phyloP scores from a whole-genome alignment of 495 filamentous ascomycete species.

The Hypoxylon rickii region DNA sequence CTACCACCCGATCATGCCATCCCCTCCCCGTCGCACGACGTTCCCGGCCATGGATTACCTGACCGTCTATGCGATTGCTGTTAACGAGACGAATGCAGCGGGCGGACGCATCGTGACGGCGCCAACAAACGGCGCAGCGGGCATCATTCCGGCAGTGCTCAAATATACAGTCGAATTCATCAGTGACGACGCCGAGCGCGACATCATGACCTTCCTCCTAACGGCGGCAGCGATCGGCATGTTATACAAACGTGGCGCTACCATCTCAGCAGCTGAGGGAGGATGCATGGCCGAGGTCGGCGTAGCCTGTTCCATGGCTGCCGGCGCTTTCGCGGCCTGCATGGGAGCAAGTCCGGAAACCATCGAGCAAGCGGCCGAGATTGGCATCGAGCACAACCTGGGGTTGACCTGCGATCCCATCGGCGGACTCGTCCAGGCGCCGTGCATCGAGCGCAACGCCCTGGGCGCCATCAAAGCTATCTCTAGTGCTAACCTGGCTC shows the following conservation, averaged over 20 bases:
- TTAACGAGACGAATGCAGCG: constrained; percentile 44
- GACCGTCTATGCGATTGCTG: constrained; percentile 43
- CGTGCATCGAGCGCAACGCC: constrained; percentile 45
- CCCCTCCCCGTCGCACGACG: constrained; percentile 40
- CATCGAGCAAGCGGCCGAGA: constrained; percentile 44
- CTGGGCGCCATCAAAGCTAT: constrained; percentile 44
- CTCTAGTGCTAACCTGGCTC: constrained; percentile 43
- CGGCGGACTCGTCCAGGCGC: constrained; percentile 41
- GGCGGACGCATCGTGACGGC: constrained; percentile 45
- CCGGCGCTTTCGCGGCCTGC: constrained; percentile 42
- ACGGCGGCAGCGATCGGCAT: constrained; percentile 44
- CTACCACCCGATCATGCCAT: constrained; percentile 40
- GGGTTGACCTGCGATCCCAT: constrained; percentile 44
- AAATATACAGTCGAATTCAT: constrained; percentile 44
- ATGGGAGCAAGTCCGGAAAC: constrained; percentile 44
- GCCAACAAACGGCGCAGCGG: constrained; percentile 44
- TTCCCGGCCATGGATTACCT: constrained; percentile 44
- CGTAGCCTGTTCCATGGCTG: constrained; percentile 47
- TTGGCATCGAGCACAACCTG: constrained; percentile 45
- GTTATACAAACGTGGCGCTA: constrained; percentile 45
- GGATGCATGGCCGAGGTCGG: constrained; percentile 47
- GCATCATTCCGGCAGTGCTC: constrained; percentile 43
- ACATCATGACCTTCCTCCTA: constrained; percentile 42
- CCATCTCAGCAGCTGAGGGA: constrained; percentile 43
- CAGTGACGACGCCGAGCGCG: constrained; percentile 43